Base-by-base conservation (phyloP, 805 yeast species). In the Sugiyamaella floridensis region DNA sequence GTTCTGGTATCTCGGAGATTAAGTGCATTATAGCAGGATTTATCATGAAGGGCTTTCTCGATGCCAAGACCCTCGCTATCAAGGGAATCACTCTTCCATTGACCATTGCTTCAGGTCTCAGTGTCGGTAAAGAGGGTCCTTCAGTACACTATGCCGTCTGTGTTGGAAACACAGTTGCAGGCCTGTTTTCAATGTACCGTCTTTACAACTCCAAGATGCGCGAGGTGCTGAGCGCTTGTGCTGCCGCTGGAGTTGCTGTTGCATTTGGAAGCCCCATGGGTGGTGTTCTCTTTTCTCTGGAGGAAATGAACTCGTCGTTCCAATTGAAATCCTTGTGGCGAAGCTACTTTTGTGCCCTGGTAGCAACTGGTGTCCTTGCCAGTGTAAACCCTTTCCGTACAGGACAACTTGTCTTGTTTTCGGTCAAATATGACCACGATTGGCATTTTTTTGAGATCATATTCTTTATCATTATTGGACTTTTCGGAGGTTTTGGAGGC, bases 201-300 rank as follows among this genome's bases (percentile, higher is more conserved):
- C 55, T 51, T 50, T 70, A 65, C 56, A 63, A 67, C 40, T 55
- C 70, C 48, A 63, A 70, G 57, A 62, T 66, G 56, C 57, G 75
- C 26, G 90, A 86, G 56, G 79, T 85, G 50, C 70, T 93, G 50
- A 82, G 92, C 0, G 97, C 99, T 0, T 85, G 96, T 2, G 79
- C 97, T 9, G 98, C 97, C 2, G 96, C 99, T 0, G 99, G 99
- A 50, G 98, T 93, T 8, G 98, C 98, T 0, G 98, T 93, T 8
- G 99, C 98, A 0, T 93, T 93, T 73, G 98, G 96, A 0, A 81
- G 90, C 11, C 99, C 99, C 0, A 89, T 92, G 72, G 99, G 99
- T 34, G 99, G 99, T 14, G 98, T 93, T 1, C 69, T 93, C 41
- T 93, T 95, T 67, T 82, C 95, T 11, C 78, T 93, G 54, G 99